Percentiles rank a stretch among this genome's conserved stretches.
Conservation (phyloP, 345 rosid genomes). For the Mangifera indica region DNA sequence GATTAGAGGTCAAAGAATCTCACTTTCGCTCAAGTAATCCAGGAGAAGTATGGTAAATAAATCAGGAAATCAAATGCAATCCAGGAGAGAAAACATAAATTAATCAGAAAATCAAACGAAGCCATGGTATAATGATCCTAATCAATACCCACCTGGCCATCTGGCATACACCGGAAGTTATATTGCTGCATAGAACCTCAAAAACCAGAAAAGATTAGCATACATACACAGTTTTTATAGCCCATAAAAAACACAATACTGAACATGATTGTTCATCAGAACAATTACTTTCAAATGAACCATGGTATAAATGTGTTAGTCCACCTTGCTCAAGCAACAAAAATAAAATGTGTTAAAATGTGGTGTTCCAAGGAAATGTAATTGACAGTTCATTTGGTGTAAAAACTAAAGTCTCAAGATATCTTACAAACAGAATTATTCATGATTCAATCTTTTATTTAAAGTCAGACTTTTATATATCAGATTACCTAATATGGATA, state of each 20-base stretch:
- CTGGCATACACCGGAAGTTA: not conserved
- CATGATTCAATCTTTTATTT: not conserved
- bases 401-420: not conserved
- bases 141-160: not conserved
- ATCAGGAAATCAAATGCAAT: not conserved
- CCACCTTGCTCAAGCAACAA: not conserved
- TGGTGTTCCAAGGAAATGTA: not conserved
- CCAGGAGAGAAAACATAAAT: not conserved
- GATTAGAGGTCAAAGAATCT: not conserved
- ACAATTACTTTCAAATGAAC: not conserved
- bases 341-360: not conserved
- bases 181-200: too few species aligned
- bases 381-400: not conserved
- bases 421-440: not conserved
- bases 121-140: not conserved
- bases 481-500: conserved; percentile 13
- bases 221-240: not conserved
- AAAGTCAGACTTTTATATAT: conserved; percentile 14
- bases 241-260: not conserved
- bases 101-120: not conserved
- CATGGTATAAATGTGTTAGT: not conserved
- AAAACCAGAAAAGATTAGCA: too few species aligned
- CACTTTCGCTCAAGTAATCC: not conserved
- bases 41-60: not conserved
- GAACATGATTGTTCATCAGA: not conserved